Evolutionary conservation across 2,329 filamentous ascomycete species (phyloP).

Genomic region (Alternaria metachromatica): DNA sequence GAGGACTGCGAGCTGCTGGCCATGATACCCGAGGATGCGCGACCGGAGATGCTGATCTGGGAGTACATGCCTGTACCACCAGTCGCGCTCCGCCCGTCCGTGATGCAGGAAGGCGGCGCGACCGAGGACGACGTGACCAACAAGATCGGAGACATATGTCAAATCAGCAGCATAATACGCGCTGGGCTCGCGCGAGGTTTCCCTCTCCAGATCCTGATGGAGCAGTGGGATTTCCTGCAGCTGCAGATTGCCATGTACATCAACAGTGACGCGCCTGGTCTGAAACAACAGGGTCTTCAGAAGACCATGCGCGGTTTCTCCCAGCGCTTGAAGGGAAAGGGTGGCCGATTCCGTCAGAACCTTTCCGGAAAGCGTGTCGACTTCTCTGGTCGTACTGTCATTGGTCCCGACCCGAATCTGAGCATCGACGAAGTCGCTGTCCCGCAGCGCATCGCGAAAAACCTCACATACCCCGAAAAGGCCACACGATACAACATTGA

Average conservation of each 20-base stretch:
- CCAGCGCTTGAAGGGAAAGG: conserved; percentile 94
- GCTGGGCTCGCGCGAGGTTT: conserved; percentile 84
- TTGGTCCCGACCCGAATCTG: conserved; percentile 94
- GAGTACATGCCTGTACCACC: conserved; percentile 93
- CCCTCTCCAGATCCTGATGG: conserved; percentile 87
- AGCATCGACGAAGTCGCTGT: conserved; percentile 93
- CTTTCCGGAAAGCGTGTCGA: conserved; percentile 98
- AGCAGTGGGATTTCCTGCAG: conserved; percentile 97
- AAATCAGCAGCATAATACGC: conserved; percentile 86
- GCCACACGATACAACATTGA: conserved; percentile 85
- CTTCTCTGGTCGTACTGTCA: conserved; percentile 96
- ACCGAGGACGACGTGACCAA: conserved; percentile 97
- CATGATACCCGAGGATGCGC: conserved; percentile 82
- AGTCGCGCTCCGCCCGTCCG: conserved; percentile 91
- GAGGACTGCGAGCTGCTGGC: conserved; percentile 91
- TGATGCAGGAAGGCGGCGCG: conserved; percentile 89
- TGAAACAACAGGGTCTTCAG: conserved; percentile 86
- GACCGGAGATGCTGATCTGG: conserved; percentile 98
- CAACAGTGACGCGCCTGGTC: conserved; percentile 91
- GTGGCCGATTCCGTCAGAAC: conserved; percentile 96
- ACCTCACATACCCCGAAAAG: conserved; percentile 91
- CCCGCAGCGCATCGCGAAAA: conserved; percentile 89
- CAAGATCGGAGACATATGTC: conserved; percentile 95
- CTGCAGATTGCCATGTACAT: conserved; percentile 97
- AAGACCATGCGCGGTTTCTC: conserved; percentile 94